Conservation (phyloP, 2,329 filamentous ascomycete genomes). For the Ceratocystis destructans region DNA sequence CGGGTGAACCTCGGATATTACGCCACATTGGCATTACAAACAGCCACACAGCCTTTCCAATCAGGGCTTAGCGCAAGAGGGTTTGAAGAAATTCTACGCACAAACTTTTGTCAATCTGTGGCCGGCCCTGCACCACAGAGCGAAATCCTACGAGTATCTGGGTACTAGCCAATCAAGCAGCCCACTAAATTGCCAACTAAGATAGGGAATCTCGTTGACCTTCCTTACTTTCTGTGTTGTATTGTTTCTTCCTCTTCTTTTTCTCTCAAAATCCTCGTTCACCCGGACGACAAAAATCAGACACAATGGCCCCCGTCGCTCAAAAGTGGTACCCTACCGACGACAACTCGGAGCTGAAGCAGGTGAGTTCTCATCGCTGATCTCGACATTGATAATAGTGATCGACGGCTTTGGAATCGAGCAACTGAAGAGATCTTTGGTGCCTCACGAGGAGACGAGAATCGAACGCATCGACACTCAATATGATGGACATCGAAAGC, state of each 20-base stretch:
- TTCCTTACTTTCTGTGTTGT: conserved; percentile 20
- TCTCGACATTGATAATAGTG: conserved; percentile 22
- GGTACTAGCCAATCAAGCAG: conserved; percentile 14
- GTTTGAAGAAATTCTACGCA: conserved; percentile 29
- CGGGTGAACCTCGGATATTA: neutral
- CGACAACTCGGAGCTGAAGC: conserved; percentile 77
- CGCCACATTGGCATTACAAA: neutral
- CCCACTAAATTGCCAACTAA: conserved; percentile 19
- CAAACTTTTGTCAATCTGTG: conserved; percentile 27
- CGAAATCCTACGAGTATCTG: conserved; percentile 16
- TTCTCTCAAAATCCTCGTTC: conserved; percentile 18
- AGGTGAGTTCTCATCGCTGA: conserved; percentile 54
- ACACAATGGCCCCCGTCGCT: conserved; percentile 56
- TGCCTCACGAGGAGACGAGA: conserved; percentile 1
- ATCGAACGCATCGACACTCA: neutral
- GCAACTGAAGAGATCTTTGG: neutral
- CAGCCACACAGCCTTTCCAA: conserved; percentile 20
- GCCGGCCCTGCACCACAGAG: conserved; percentile 18
- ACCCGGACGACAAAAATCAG: conserved; percentile 29
- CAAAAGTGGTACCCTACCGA: conserved; percentile 98
- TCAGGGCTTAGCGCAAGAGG: conserved; percentile 30
- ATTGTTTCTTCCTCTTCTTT: conserved; percentile 19
- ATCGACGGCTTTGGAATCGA: conserved; percentile 11
- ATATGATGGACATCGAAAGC: conserved; percentile 5
- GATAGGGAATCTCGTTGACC: conserved; percentile 24